A percentile compares a stretch with the other conserved stretches of the same genome.
These are phyloP conservation scores for Amauroascus verrucosus DNA, from an alignment of 2,329 filamentous ascomycete species.

Conservation along the genomic window DNA sequence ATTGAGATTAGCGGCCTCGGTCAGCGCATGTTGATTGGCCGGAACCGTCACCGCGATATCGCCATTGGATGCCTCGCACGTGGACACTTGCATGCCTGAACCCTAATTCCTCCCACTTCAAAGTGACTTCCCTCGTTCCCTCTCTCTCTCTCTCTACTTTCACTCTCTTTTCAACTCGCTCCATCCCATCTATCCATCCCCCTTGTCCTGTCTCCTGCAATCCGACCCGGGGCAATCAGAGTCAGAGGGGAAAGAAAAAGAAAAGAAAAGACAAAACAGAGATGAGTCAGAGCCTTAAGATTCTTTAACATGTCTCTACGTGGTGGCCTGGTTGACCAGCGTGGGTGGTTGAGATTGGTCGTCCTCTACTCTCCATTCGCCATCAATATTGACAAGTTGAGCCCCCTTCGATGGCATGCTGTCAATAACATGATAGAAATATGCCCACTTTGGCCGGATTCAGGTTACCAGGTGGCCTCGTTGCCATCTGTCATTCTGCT, in stretches of 20 bases:
- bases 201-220: too few relatives aligned
- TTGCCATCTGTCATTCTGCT: too few relatives aligned
- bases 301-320: background rate
- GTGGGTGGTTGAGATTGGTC: background rate
- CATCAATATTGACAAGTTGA: background rate
- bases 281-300: background rate
- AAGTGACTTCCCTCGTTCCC: too few relatives aligned
- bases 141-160: too few relatives aligned
- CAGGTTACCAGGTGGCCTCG: too few relatives aligned
- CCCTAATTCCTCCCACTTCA: too few relatives aligned
- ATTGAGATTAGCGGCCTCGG: conserved; percentile 1
- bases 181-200: too few relatives aligned
- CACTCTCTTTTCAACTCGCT: too few relatives aligned
- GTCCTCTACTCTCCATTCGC: background rate
- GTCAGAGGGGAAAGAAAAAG: background rate
- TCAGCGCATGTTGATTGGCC: conserved; percentile 7
- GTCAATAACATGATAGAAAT: background rate
- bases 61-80: conserved; percentile 16
- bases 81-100: conserved; percentile 10
- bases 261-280: background rate
- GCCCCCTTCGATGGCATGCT: background rate
- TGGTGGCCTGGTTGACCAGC: background rate
- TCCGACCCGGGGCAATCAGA: too few relatives aligned
- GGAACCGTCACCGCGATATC: background rate
- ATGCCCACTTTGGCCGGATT: background rate